These are phyloP conservation scores for Euptelea pleiosperma DNA, from an alignment of 164 flowering plant genomes.

Conservation along the genomic window DNA sequence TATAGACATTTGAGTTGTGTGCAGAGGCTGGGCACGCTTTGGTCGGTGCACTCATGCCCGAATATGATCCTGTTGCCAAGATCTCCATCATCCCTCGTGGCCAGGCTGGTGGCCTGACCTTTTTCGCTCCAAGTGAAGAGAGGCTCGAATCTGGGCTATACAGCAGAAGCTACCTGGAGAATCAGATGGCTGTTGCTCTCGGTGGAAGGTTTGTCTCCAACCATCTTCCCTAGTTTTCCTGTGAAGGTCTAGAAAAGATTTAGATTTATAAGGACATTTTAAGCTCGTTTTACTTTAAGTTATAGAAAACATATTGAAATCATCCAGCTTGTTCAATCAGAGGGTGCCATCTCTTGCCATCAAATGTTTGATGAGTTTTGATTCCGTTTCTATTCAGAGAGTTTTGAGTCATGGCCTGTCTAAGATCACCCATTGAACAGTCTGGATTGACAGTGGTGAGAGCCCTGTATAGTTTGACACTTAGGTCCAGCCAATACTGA, in stretches of 20 bases:
- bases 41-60: constrained; percentile 97
- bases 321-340: no score
- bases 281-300: no score
- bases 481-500: neutral
- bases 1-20: constrained; percentile 4
- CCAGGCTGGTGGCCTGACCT: constrained; percentile 97
- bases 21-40: constrained; percentile 99
- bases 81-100: constrained; percentile 98
- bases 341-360: no score
- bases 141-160: constrained; percentile 93
- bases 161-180: constrained; percentile 95
- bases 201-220: constrained; percentile 80
- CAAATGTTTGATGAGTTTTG: no score
- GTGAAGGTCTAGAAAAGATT: no score
- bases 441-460: no score
- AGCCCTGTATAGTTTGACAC: no score
- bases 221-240: neutral
- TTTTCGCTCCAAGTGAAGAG: constrained; percentile 96
- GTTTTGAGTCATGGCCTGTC: no score
- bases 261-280: no score
- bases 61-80: constrained; percentile 95
- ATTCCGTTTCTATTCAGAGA: no score
- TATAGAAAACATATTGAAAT: no score
- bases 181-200: constrained; percentile 99
- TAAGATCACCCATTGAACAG: no score